Base-by-base conservation (phyloP, 176 grass and related monocot genomes). In the Ensete ventricosum region DNA sequence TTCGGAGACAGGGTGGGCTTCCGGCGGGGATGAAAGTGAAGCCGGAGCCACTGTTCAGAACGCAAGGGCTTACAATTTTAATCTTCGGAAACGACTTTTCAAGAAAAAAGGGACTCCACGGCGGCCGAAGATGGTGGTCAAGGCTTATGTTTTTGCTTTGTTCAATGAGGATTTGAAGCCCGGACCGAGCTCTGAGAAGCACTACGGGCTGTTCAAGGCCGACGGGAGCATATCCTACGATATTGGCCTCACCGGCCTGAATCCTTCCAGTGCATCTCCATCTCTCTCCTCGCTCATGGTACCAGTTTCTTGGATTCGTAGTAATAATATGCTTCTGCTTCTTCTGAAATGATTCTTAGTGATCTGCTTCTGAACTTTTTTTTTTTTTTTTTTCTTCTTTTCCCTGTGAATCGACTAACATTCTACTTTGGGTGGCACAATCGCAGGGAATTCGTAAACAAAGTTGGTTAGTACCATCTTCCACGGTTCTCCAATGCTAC, bases 1-100 rank as follows among this genome's bases (percentile, higher is more conserved):
- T 69, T 86, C 96, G 19, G 96, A 99, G 81, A 99, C 96, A 50
- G 96, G 96, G 62, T 99, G 96, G 96, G 96, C 96, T 76, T 93
- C 88, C 67, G 80, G 69, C 49, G 91, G 96, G 49, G 91, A 89
- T 91, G 78, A 85, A 80, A 84, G 9, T 19, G 91, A 99, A 83
- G 81, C 83, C 75, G 96, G 88, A 68, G 84, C 91, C 71, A 83
- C 91, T 25, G 71, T 85, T 75, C 77, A 89, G 81, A 95, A 99
- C 81, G 96, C 96, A 71, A 91, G 88, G 62, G 83, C 96, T 52
- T 99, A 95, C 76, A 99, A 99, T 88, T 99, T 85, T 55, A 99
- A 99, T 72, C 78, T 99, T 60, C 88, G 82, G 57, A 99, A 99
- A 69, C 75, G 88, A 17, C 84, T 99, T 51, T 91, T 91, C 81